Base-by-base conservation (phyloP, 495 filamentous ascomycete genomes). In the Staphylotrichum longicolle region DNA sequence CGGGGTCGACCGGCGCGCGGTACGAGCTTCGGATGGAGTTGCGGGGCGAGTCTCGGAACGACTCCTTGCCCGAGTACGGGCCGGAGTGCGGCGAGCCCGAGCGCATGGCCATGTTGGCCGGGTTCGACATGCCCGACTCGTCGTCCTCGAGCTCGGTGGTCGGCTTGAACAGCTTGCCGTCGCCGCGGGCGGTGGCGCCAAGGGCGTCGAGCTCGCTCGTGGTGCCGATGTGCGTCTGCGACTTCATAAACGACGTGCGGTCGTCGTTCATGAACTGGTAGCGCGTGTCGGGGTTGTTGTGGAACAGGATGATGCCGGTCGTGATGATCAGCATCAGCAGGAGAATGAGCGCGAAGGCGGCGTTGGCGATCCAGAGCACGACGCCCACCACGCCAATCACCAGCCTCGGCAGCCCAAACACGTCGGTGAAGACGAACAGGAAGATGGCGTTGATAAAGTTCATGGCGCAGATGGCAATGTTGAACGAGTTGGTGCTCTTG, bases 251-350 rank as follows among this genome's bases (percentile, higher is more conserved):
- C 3, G 93, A 96, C 49, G 90, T 90, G 61, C 94, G 88, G 77
- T 98, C 94, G 70, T 98, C 94, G 55, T 88, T 86, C 91, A 98
- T 97, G 58, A 90, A 91, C 74, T 97, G 92, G 76, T 98, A 98
- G 40, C 94, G 89, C 32, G 87, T 89, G 73, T 98, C 94, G 15
- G 94, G 94, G 77, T 98, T 94, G 83, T 97, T 96, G 54, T 90
- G 91, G 69, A 91, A 82, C 65, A 98, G 80, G 35, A 93, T 88
- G 68, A 91, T 87, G 64, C 83, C 75, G 4, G 93, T 93, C 34
- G 91, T 89, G 68, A 96, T 78, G 63, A 98, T 82, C 47, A 98
- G 90, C 71, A 98, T 85, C 67, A 97, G 74, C 20, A 98, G 79
- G 42, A 97, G 86, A 40, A 97, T 82, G 9, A 95, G 80, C 4